phyloP scores from a whole-genome alignment of 768 basidiomycete species.

The Boletus subparvulus region DNA sequence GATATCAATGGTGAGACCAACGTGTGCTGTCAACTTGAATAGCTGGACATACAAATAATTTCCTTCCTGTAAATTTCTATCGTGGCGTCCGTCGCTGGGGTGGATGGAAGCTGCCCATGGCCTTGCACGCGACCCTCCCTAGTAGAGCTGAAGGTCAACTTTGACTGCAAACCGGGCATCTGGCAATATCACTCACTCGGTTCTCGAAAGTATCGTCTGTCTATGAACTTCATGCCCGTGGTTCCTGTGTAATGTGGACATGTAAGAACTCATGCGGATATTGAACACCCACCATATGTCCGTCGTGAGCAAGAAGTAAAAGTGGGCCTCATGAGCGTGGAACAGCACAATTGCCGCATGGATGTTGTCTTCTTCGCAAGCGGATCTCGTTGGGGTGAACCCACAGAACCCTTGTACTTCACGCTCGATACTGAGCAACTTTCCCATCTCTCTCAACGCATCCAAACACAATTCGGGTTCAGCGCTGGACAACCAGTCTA shows the following conservation, averaged over 20 bases:
- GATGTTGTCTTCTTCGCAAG: background rate
- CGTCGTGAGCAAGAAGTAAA: constrained; percentile 12
- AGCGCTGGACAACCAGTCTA: background rate
- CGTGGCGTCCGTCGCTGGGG: too few relatives aligned
- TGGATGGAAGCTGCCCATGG: background rate
- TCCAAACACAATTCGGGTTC: constrained; percentile 6
- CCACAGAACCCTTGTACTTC: background rate
- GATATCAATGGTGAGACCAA: background rate
- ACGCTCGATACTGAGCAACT: background rate
- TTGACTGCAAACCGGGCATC: too few relatives aligned
- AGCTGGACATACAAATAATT: background rate
- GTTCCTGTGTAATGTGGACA: background rate
- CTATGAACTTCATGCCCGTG: too few relatives aligned
- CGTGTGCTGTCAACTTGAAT: too few relatives aligned
- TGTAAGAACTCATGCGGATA: background rate
- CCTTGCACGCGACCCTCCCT: background rate
- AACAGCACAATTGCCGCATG: background rate
- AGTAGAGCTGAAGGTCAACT: background rate
- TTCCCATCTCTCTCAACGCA: background rate
- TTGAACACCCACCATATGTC: constrained; percentile 3
- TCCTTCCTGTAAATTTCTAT: background rate
- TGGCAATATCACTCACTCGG: background rate
- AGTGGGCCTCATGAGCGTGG: background rate
- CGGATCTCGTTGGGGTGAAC: background rate
- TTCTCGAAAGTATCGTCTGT: background rate